Conservation (phyloP, 441 rosid species). For the Pelargonium exstipulatum region DNA sequence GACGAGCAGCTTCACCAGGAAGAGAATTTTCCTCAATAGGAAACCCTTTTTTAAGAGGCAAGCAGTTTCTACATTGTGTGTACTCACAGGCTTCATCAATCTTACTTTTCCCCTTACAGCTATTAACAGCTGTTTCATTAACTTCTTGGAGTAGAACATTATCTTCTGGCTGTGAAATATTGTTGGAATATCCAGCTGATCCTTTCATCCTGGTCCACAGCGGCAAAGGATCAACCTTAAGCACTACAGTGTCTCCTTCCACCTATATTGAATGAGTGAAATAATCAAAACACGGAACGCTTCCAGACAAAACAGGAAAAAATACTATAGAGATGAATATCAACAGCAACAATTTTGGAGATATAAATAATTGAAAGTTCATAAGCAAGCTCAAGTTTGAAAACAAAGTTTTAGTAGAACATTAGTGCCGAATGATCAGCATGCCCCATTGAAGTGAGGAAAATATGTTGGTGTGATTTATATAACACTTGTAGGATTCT, state of each 20-base stretch:
- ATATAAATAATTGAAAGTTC: background rate
- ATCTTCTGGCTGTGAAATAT: conserved; percentile 30
- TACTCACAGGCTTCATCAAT: conserved; percentile 28
- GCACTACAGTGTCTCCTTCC: conserved; percentile 69
- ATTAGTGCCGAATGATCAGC: no score
- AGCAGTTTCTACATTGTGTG: conserved; percentile 21
- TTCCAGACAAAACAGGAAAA: background rate
- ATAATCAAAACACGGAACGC: conserved; percentile 14
- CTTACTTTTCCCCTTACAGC: conserved; percentile 34
- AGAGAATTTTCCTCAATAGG: conserved; percentile 20
- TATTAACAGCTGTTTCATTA: conserved; percentile 22
- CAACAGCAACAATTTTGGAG: background rate
- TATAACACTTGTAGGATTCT: no score
- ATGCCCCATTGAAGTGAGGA: no score
- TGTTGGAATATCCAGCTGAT: conserved; percentile 32
- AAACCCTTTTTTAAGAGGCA: conserved; percentile 18
- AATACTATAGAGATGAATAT: background rate
- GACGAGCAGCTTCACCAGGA: conserved; percentile 22
- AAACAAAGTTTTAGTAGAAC: no score
- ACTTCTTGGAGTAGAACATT: conserved; percentile 27
- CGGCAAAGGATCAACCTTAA: conserved; percentile 58
- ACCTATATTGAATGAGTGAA: conserved; percentile 39
- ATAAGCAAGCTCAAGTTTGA: no score
- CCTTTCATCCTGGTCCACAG: conserved; percentile 87
- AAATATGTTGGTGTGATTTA: no score